Evolutionary conservation across 305 asterid species (phyloP), one percentile per base, ranked within the genome.

Genomic region (Fraxinus floribunda): DNA sequence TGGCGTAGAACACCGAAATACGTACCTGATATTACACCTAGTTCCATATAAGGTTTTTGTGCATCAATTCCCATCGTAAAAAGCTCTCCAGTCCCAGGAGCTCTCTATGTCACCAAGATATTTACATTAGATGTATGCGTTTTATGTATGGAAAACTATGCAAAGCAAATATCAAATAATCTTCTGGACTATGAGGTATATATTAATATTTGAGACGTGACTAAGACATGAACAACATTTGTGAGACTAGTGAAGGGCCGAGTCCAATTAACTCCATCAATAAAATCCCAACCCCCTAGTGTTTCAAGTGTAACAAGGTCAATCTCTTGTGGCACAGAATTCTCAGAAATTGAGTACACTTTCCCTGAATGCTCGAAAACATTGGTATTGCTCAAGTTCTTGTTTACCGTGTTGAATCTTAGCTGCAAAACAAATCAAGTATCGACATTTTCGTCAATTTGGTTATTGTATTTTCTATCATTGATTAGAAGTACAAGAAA

Each of bases 161-260:
- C 7, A 4, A 35, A 4, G 38, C 38, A 5, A 35, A 35, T 35
- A 35, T 4, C 7, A 35, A 35, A 35, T 35, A 5, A 35, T 35
- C 38, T 35, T 35, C 38, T 35, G 7, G 8, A 36, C 39, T 36
- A 0, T 36, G 8, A 5, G 0, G 26, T 36, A n/a, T 36, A 36
- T 36, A 7, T 0, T 36, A 36, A 5, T 36, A 1, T 36, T 36
- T 36, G 39, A 36, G 39, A 35, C 38, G 4, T 35, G 38, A 35
- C 38, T 35, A 4, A 35, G 38, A 36, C 16, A 49, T 16, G 9
- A 55, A 11, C 4, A 78, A 88, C 94, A 90, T 89, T 89, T n/a
- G 94, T 92, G 81, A 89, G 94, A 78, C 90, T 84, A 3, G 89
- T 84, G 78, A 91, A 91, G 1, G 90, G 88, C 75, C 90, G 78